Evolutionary conservation across 2,329 filamentous ascomycete species (phyloP).

Genomic region (Didymella lethalis): DNA sequence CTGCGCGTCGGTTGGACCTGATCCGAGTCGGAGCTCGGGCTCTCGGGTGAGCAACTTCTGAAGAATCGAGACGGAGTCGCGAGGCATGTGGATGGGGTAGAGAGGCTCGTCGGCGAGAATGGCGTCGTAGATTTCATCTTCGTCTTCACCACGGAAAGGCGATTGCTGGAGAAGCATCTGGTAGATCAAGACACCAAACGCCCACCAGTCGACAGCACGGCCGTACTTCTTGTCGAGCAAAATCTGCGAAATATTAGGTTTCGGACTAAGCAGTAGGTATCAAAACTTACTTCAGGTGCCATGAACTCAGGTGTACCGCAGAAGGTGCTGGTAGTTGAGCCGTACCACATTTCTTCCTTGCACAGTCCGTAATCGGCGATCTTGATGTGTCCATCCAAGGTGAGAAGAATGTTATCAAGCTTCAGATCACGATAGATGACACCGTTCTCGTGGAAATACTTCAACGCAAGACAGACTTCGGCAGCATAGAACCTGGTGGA

Average conservation of each 20-base stretch:
- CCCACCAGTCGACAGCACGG: conserved; percentile 98
- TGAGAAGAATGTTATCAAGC: conserved; percentile 88
- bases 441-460: conserved; percentile 99
- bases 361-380: conserved; percentile 98
- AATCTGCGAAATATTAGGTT: conserved; percentile 66
- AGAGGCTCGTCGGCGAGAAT: conserved; percentile 97
- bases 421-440: conserved; percentile 92
- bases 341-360: conserved; percentile 99
- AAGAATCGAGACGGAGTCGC: conserved; percentile 95
- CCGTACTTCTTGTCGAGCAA: conserved; percentile 98
- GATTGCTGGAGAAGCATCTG: conserved; percentile 99
- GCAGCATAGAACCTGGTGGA: conserved; percentile 85
- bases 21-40: conserved; percentile 89
- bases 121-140: conserved; percentile 99
- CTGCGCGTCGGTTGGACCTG: conserved; percentile 94
- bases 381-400: conserved; percentile 96
- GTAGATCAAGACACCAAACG: conserved; percentile 98
- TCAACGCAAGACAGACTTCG: conserved; percentile 94
- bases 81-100: conserved; percentile 98
- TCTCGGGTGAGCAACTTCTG: conserved; percentile 97
- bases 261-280: not conserved
- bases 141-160: conserved; percentile 97
- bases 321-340: conserved; percentile 95
- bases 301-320: conserved; percentile 99
- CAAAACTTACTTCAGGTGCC: conserved; percentile 80